Evolutionary conservation across 768 basidiomycete species (phyloP).

Genomic region (Cyclocybe aegerita): DNA sequence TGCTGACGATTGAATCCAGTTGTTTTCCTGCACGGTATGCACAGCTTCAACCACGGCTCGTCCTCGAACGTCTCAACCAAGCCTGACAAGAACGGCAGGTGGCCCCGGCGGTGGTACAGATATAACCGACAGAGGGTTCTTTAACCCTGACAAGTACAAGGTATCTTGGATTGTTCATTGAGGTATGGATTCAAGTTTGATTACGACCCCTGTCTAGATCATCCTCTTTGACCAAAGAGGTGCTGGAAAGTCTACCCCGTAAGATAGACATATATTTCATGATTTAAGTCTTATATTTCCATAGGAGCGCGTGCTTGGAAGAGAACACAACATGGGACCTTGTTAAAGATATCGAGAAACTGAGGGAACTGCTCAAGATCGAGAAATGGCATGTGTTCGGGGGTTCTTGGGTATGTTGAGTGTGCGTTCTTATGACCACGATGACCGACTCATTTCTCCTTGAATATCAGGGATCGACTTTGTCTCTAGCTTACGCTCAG

Average conservation of each 20-base stretch:
- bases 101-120: conserved; percentile 83
- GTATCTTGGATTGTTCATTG: conserved; percentile 27
- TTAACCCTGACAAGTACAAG: conserved; percentile 85
- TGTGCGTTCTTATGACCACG: background rate
- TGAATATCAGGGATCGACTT: conserved; percentile 71
- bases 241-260: conserved; percentile 84
- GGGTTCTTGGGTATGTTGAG: conserved; percentile 77
- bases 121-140: conserved; percentile 70
- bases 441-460: background rate
- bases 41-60: background rate
- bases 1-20: conserved; percentile 37
- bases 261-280: conserved; percentile 22
- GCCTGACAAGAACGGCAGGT: conserved; percentile 34
- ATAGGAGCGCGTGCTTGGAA: conserved; percentile 68
- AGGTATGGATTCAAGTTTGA: background rate
- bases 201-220: conserved; percentile 46
- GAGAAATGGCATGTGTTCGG: conserved; percentile 96
- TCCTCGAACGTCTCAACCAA: conserved; percentile 1
- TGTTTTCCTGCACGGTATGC: conserved; percentile 74
- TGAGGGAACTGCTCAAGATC: conserved; percentile 72
- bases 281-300: background rate
- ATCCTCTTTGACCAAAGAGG: conserved; percentile 91
- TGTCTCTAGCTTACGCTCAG: conserved; percentile 85
- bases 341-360: conserved; percentile 84
- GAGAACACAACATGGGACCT: conserved; percentile 96